These are phyloP conservation scores for Solanum virginianum DNA, from an alignment of 257 asterid species.

Conservation along the genomic window DNA sequence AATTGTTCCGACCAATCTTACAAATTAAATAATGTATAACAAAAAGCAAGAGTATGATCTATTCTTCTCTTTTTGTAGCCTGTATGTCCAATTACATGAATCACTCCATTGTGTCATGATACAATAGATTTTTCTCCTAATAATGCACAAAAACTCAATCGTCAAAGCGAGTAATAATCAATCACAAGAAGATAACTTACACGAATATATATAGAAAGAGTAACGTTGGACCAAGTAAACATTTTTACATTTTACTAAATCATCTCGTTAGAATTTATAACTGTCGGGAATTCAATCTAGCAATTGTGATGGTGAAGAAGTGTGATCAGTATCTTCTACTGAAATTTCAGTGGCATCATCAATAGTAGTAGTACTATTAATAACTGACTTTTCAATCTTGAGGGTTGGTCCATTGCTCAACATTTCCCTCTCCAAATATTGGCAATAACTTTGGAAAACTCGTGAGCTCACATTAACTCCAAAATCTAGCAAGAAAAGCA, in stretches of 20 bases:
- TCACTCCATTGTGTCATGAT: background rate
- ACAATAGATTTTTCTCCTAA: background rate
- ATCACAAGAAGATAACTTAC: background rate
- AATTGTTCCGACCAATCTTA: background rate
- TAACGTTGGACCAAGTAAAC: background rate
- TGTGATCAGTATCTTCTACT: constrained; percentile 25
- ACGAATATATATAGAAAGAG: background rate
- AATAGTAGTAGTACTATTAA: constrained; percentile 2
- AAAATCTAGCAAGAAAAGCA: constrained; percentile 68
- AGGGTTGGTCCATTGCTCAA: constrained; percentile 13
- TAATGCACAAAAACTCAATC: background rate
- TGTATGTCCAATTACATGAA: background rate
- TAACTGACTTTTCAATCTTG: constrained; percentile 11
- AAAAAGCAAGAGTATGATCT: background rate
- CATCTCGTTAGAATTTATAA: background rate
- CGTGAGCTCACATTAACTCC: constrained; percentile 48
- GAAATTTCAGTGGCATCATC: constrained; percentile 51
- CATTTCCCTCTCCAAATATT: constrained; percentile 72
- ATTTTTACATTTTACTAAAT: background rate
- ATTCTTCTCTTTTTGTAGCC: background rate
- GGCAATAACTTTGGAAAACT: constrained; percentile 73
- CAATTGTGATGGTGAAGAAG: constrained; percentile 26
- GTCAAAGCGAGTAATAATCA: no score
- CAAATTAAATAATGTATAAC: background rate
- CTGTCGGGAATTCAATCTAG: background rate